Base-by-base conservation (phyloP, 208 protist species). In the Trypanosoma cruzi region DNA sequence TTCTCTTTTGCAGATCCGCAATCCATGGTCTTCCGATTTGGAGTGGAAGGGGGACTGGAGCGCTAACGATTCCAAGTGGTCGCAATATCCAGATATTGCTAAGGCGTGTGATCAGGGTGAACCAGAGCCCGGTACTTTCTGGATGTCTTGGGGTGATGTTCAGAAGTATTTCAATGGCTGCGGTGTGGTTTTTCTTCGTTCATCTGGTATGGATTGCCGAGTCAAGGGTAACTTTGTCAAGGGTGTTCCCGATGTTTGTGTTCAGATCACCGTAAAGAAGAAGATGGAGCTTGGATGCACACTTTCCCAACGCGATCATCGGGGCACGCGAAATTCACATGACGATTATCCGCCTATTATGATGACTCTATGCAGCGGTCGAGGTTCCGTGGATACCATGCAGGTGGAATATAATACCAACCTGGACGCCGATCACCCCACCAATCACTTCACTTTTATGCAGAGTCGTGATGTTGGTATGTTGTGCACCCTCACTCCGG, bases 141-240 rank as follows among this genome's bases (percentile, higher is more conserved):
- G 84, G 84, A 73, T 93, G 64, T 73, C 73, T 29, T 92, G 82
- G 86, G 48, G 29, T 6, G 86, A 89, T 62, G 80, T 85, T 22
- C 68, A 61, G 59, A 57, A 64, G n/a, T 84, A 84, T 72, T 92
- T 93, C 65, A 71, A 76, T 50, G 78, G 79, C 5, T 88, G 77
- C 63, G 80, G 73, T 54, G 86, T 92, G 31, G 84, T 81, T 71
- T 92, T 89, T 67, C 71, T 86, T 48, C 65, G 74, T 26, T 78
- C 72, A 62, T 46, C 49, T 4, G 73, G 76, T 57, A 57, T 68
- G 57, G 77, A 87, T 68, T 86, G 85, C 49, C 76, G 82, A 6
- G 74, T 90, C 57, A 53, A 65, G 32, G 82, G 82, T 18, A 52
- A 56, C 24, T 93, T 93, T 59, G 36, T 48, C 16, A 18, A 64